Evolutionary conservation across 2,329 filamentous ascomycete species (phyloP).

Genomic region (Colletotrichum paranaense): DNA sequence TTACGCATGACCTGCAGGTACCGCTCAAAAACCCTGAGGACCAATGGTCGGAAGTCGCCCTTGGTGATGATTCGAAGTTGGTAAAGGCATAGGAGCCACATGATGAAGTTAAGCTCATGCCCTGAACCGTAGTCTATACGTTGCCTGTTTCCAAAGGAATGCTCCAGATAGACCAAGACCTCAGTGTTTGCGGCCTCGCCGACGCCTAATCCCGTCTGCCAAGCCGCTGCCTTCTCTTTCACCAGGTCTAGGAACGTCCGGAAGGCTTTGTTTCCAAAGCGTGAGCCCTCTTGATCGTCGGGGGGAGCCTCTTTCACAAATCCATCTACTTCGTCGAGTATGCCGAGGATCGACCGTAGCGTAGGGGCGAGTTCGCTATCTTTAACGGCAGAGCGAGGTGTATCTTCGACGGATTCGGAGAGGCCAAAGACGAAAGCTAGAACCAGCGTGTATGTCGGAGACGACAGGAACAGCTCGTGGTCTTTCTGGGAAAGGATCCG

Average conservation of each 20-base stretch:
- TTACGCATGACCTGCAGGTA: slow-evolving; percentile 90
- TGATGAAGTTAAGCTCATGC: slow-evolving; percentile 96
- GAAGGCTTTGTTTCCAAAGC: slow-evolving; percentile 96
- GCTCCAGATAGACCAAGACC: slow-evolving; percentile 80
- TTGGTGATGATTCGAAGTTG: slow-evolving; percentile 75
- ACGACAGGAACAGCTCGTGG: slow-evolving; percentile 83
- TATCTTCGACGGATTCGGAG: slow-evolving; percentile 82
- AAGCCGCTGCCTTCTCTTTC: slow-evolving; percentile 64
- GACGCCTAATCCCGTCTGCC: slow-evolving; percentile 74
- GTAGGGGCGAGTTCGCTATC: slow-evolving; percentile 67
- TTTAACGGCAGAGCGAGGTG: slow-evolving; percentile 71
- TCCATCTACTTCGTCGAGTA: slow-evolving; percentile 77
- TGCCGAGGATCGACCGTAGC: slow-evolving; percentile 72
- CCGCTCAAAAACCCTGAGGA: slow-evolving; percentile 81
- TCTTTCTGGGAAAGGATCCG: slow-evolving; percentile 86
- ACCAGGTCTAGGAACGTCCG: slow-evolving; percentile 81
- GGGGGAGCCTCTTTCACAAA: slow-evolving; percentile 79
- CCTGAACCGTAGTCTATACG: slow-evolving; percentile 97
- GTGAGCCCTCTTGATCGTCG: slow-evolving; percentile 85
- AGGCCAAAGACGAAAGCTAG: slow-evolving; percentile 88
- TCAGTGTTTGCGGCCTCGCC: slow-evolving; percentile 71
- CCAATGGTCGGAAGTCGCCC: slow-evolving; percentile 77
- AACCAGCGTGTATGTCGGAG: slow-evolving; percentile 80
- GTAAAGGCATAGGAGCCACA: slow-evolving; percentile 96
- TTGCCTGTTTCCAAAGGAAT: slow-evolving; percentile 86